Conservation (phyloP, 2,329 filamentous ascomycete genomes). For the Mariannaea sp. region DNA sequence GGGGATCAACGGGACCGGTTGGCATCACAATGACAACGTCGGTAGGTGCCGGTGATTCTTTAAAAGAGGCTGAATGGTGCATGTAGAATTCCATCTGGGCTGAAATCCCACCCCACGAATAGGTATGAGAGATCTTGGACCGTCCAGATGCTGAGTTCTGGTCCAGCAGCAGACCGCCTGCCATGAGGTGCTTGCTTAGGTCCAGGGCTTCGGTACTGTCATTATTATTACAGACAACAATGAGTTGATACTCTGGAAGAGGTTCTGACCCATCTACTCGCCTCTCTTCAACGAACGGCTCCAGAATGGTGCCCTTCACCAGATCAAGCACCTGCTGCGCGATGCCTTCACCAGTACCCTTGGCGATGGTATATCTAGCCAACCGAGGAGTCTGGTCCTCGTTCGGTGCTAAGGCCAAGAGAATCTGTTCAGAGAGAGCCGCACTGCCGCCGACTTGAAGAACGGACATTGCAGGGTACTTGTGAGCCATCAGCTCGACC, state of each 20-base stretch:
- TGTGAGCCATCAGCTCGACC: slow-evolving; percentile 45
- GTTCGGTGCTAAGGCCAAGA: slow-evolving; percentile 35
- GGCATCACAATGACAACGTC: slow-evolving; percentile 29
- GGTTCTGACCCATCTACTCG: slow-evolving; percentile 27
- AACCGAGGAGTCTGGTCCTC: slow-evolving; percentile 40
- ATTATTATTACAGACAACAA: slow-evolving; percentile 35
- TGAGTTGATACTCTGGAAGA: slow-evolving; percentile 41
- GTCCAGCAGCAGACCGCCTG: slow-evolving; percentile 38
- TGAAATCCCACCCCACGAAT: background rate
- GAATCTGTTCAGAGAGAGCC: slow-evolving; percentile 27
- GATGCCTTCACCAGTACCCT: slow-evolving; percentile 8
- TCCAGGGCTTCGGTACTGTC: slow-evolving; percentile 16
- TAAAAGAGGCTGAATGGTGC: background rate
- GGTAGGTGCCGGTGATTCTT: background rate
- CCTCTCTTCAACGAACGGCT: slow-evolving; percentile 39
- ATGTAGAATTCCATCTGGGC: slow-evolving; percentile 13
- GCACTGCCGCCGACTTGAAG: slow-evolving; percentile 45
- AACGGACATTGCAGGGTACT: slow-evolving; percentile 45
- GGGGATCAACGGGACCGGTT: slow-evolving; percentile 6
- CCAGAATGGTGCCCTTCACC: slow-evolving; percentile 22
- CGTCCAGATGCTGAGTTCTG: slow-evolving; percentile 6
- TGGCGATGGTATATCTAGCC: slow-evolving; percentile 41
- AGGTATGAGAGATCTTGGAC: background rate
- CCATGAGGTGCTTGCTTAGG: slow-evolving; percentile 35
- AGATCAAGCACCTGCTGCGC: slow-evolving; percentile 7